Base-by-base conservation (phyloP, 805 yeast species). In the Saturnispora serradocipensis region DNA sequence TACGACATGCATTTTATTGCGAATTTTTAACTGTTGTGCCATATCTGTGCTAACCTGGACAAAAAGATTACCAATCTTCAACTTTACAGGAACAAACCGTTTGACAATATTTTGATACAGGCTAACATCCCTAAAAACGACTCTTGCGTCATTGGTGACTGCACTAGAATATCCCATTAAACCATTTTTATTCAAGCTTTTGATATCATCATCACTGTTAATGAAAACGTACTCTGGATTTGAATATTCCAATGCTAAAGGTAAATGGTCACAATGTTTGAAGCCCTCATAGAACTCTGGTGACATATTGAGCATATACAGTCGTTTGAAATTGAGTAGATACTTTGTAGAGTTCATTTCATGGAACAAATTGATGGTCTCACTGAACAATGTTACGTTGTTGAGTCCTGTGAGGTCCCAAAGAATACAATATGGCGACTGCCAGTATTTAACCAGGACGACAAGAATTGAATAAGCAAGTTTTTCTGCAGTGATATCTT, bases 11-110 rank as follows among this genome's bases (percentile, higher is more conserved):
- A 71, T 57, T 3, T 59, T 67, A 27, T 65, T 69, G 13, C 63
- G 63, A 15, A 74, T 51, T 53, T 72, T 74, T 10, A 71, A 48
- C n/a, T 71, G 62, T 43, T 64, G 67, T 2, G 78, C 75, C 28
- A 73, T 72, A 24, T 70, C 74, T 22, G 73, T 70, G 24, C 71
- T 60, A 3, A 86, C 66, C 61, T 85, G 90, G 43, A 87, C 60
- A 67, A 72, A 83, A 58, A 78, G 80, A 52, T 84, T 76, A 7
- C 96, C 96, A 49, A 88, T 74, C 58, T 79, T 81, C 54, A 88
- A 53, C 0, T 78, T 75, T 3, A 84, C 83, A 1, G 87, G 84
- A 18, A 75, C 69, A 56, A 77, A 80, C 34, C 76, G 68, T n/a
- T 75, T 73, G 16, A 71, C 68, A 1, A 66, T 67, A 4, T 68